A percentile compares a stretch with the other conserved stretches of the same genome.
Evolutionary conservation across 2,329 filamentous ascomycete genomes (phyloP).

Genomic region (Colletotrichum aenigma): DNA sequence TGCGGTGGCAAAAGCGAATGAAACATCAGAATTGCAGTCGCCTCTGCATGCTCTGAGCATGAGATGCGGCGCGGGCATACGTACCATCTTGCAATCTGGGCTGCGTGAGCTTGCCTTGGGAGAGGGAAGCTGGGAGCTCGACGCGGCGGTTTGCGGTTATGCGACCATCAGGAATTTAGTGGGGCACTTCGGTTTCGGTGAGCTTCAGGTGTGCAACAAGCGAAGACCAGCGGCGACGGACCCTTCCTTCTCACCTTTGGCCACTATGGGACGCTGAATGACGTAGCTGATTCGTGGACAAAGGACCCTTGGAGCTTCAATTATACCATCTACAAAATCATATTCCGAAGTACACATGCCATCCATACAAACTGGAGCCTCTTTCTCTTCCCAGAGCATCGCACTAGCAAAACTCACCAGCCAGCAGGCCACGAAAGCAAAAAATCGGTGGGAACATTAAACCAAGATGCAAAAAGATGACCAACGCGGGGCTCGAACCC

Average conservation of each 20-base stretch:
- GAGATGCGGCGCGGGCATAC: not conserved
- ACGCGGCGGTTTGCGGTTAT: constrained; percentile 12
- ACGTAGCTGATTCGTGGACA: not conserved
- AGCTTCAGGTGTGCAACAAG: not conserved
- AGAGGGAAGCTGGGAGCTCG: constrained; percentile 7
- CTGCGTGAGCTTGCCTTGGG: constrained; percentile 15
- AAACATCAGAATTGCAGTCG: not conserved
- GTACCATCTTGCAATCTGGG: constrained; percentile 13
- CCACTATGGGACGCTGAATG: not conserved
- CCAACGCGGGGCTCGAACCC: constrained; percentile 22
- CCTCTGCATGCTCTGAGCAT: not conserved
- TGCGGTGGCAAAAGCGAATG: not conserved
- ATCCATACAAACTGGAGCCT: not conserved
- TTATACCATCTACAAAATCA: not conserved
- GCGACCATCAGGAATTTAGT: constrained; percentile 7
- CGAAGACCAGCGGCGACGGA: not conserved
- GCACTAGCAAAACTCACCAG: not conserved
- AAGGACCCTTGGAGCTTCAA: not conserved
- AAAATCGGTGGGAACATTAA: not conserved
- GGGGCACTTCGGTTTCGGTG: not conserved
- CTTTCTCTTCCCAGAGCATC: not conserved
- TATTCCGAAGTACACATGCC: no score
- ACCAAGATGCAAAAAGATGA: not conserved
- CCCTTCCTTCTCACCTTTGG: not conserved
- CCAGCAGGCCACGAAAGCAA: no score